A percentile compares a stretch with the other conserved stretches of the same genome.
phyloP scores from a whole-genome alignment of 805 yeast genomes.

The Huiozyma sinensis region DNA sequence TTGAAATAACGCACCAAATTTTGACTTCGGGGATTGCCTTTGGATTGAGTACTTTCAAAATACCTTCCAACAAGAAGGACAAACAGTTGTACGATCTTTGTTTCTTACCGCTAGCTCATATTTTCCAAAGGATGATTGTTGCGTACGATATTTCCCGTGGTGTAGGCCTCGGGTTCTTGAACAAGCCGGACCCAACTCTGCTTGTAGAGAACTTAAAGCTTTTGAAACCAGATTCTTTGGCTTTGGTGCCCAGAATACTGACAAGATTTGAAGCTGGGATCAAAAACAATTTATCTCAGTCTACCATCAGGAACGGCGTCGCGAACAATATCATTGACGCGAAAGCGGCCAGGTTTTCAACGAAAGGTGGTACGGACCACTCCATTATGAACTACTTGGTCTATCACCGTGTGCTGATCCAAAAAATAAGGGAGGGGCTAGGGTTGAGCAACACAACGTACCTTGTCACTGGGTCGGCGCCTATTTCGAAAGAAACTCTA shows the following conservation, averaged over 20 bases:
- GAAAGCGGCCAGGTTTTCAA: constrained; percentile 13
- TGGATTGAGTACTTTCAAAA: constrained; percentile 28
- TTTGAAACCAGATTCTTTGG: constrained; percentile 42
- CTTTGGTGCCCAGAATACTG: constrained; percentile 55
- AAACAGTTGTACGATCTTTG: constrained; percentile 28
- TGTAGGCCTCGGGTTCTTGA: constrained; percentile 43
- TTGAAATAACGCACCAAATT: constrained; percentile 42
- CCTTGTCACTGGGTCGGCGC: constrained; percentile 55
- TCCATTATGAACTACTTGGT: constrained; percentile 30
- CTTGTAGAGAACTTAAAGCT: constrained; percentile 48
- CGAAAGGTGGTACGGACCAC: constrained; percentile 30
- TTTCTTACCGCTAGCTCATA: constrained; percentile 51
- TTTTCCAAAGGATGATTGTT: constrained; percentile 40
- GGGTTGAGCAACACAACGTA: constrained; percentile 37
- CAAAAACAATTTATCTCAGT: constrained; percentile 30
- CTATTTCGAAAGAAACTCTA: constrained; percentile 52
- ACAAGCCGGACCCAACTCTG: constrained; percentile 39
- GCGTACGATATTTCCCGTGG: constrained; percentile 38
- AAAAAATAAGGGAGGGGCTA: constrained; percentile 35
- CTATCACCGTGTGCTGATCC: constrained; percentile 27
- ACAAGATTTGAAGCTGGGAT: constrained; percentile 53
- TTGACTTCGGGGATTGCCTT: constrained; percentile 40
- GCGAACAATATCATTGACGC: constrained; percentile 19
- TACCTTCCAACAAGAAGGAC: constrained; percentile 17
- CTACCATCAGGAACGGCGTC: constrained; percentile 14